Conservation (phyloP, 192 early-diverging fungal species). For the Coemansia sp. region DNA sequence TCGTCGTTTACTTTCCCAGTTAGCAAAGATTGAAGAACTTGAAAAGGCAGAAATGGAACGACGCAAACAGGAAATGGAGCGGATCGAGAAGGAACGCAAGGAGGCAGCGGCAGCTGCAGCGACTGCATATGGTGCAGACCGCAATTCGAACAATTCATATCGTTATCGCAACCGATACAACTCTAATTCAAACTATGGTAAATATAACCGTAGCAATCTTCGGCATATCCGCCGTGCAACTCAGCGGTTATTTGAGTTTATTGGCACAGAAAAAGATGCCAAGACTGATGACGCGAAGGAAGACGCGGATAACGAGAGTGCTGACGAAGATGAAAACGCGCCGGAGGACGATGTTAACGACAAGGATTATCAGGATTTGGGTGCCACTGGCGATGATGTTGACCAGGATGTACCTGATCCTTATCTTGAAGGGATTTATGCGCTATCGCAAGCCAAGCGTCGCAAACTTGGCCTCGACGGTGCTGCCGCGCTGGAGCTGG, state of each 20-base stretch:
- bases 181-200: slow-evolving; percentile 7
- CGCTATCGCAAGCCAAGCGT: slow-evolving; percentile 34
- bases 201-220: slow-evolving; percentile 8
- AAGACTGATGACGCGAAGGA: not conserved
- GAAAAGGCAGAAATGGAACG: slow-evolving; percentile 41
- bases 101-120: slow-evolving; percentile 30
- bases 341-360: slow-evolving; percentile 1
- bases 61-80: slow-evolving; percentile 31
- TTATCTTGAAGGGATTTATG: slow-evolving; percentile 36
- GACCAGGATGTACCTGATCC: slow-evolving; percentile 30
- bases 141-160: slow-evolving; percentile 3
- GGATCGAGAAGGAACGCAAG: slow-evolving; percentile 47
- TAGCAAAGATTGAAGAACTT: slow-evolving; percentile 42
- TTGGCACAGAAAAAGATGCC: slow-evolving; percentile 11
- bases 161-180: slow-evolving; percentile 25
- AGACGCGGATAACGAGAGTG: not conserved
- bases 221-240: slow-evolving; percentile 11
- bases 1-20: slow-evolving; percentile 35
- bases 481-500: slow-evolving; percentile 9
- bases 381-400: not conserved
- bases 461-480: slow-evolving; percentile 41
- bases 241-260: slow-evolving; percentile 49
- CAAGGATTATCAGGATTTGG: not conserved
- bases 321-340: not conserved
- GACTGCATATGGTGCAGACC: slow-evolving; percentile 16